These are phyloP conservation scores for Nothopassalora personata DNA, from an alignment of 2,329 filamentous ascomycete genomes.

Conservation along the genomic window DNA sequence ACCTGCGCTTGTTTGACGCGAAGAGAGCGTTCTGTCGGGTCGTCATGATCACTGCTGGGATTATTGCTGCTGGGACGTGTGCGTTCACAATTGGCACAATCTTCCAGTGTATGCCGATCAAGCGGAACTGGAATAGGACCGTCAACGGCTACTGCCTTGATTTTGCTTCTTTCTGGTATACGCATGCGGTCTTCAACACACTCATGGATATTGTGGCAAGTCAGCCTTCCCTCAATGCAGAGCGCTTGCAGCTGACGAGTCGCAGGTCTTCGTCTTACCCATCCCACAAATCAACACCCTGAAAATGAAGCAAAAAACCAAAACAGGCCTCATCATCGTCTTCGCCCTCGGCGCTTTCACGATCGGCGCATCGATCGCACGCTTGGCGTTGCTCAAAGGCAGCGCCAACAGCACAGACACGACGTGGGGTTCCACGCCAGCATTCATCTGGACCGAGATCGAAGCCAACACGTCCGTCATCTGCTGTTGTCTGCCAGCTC, in stretches of 20 bases:
- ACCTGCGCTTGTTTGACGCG: constrained; percentile 20
- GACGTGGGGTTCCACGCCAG: constrained; percentile 23
- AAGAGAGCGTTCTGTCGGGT: constrained; percentile 11
- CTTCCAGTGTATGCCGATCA: constrained; percentile 24
- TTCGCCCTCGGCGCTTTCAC: constrained; percentile 25
- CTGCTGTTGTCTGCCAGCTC: constrained; percentile 24
- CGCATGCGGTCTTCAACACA: constrained; percentile 27
- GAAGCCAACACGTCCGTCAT: constrained; percentile 26
- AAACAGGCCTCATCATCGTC: constrained; percentile 20
- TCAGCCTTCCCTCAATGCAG: background rate
- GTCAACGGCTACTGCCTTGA: constrained; percentile 17
- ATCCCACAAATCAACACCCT: constrained; percentile 25
- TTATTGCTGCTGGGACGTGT: constrained; percentile 17
- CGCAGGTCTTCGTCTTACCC: constrained; percentile 26
- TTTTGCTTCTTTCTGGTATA: constrained; percentile 25
- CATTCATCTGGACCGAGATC: constrained; percentile 25
- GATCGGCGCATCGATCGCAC: constrained; percentile 24
- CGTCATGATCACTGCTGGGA: constrained; percentile 7
- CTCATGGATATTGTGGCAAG: constrained; percentile 26
- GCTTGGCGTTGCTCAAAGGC: constrained; percentile 22
- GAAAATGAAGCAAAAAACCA: constrained; percentile 20
- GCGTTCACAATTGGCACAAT: constrained; percentile 24
- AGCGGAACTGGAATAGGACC: constrained; percentile 19
- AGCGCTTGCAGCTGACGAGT: background rate
- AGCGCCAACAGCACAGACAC: constrained; percentile 21